Evolutionary conservation across 148 eudicot genomes (phyloP).

Genomic region (Camellia sinensis): DNA sequence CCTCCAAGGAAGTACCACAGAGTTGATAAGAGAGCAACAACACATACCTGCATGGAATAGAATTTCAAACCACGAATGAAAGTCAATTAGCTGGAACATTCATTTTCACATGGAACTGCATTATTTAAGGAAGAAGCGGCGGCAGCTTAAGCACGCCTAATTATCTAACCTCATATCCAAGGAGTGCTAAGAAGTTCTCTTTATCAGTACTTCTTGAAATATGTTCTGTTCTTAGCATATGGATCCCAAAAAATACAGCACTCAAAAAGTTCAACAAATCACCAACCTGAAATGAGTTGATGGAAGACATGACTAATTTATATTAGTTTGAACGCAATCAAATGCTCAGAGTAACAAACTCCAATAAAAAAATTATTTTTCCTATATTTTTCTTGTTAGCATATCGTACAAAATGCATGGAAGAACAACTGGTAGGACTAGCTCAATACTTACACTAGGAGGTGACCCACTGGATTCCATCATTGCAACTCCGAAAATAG

Average conservation of each 20-base stretch:
- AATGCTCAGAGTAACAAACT: background rate
- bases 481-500: conserved; percentile 60
- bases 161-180: conserved; percentile 63
- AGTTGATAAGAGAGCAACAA: conserved; percentile 50
- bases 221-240: conserved; percentile 72
- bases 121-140: background rate
- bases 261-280: conserved; percentile 67
- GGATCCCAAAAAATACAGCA: conserved; percentile 66
- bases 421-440: background rate
- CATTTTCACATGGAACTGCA: background rate
- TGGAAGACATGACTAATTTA: background rate
- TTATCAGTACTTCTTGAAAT: conserved; percentile 51
- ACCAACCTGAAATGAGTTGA: conserved; percentile 49
- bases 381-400: background rate
- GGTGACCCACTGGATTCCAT: conserved; percentile 81
- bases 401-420: background rate
- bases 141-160: background rate
- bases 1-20: conserved; percentile 49
- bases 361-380: background rate
- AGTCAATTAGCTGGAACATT: background rate
- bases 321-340: background rate
- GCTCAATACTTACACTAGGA: conserved; percentile 51
- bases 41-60: conserved; percentile 42
- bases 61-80: conserved; percentile 11
- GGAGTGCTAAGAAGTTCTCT: conserved; percentile 54